These are phyloP conservation scores for Clohesyomyces aquaticus DNA, from an alignment of 495 filamentous ascomycete species.

Conservation along the genomic window DNA sequence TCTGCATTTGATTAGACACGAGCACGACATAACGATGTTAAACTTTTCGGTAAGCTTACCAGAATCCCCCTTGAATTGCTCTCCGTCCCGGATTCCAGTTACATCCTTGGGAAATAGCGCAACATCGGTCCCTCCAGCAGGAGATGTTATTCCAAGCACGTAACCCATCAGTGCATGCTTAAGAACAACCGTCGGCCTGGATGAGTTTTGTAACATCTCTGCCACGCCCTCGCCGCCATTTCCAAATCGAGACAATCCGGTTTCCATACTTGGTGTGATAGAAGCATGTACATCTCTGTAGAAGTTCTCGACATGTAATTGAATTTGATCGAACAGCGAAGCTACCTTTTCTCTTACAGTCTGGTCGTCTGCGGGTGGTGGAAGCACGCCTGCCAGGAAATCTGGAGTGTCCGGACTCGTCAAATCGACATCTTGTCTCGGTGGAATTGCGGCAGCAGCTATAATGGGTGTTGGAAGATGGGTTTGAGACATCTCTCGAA, in stretches of 20 bases:
- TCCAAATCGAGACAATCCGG: constrained; percentile 20
- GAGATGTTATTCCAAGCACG: constrained; percentile 18
- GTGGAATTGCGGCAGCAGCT: background rate
- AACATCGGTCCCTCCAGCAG: constrained; percentile 4
- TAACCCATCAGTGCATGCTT: constrained; percentile 27
- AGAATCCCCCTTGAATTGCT: constrained; percentile 1
- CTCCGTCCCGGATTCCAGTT: constrained; percentile 8
- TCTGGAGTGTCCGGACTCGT: constrained; percentile 9
- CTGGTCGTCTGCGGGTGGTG: constrained; percentile 12
- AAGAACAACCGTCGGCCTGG: constrained; percentile 23
- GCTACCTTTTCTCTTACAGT: constrained; percentile 8
- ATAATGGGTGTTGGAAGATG: background rate
- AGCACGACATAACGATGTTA: background rate
- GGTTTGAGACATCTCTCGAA: constrained; percentile 18
- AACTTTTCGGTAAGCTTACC: background rate
- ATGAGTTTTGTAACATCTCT: constrained; percentile 18
- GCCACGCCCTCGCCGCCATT: background rate
- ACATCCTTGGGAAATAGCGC: constrained; percentile 26
- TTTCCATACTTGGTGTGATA: constrained; percentile 26
- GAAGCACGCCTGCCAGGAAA: constrained; percentile 16
- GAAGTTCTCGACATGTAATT: constrained; percentile 22
- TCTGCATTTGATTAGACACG: constrained; percentile 8
- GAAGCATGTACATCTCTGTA: constrained; percentile 31
- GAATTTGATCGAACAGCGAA: constrained; percentile 15
- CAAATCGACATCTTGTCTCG: constrained; percentile 1